Base-by-base conservation (phyloP, 2,329 filamentous ascomycete genomes). In the Boeremia lycopersici region DNA sequence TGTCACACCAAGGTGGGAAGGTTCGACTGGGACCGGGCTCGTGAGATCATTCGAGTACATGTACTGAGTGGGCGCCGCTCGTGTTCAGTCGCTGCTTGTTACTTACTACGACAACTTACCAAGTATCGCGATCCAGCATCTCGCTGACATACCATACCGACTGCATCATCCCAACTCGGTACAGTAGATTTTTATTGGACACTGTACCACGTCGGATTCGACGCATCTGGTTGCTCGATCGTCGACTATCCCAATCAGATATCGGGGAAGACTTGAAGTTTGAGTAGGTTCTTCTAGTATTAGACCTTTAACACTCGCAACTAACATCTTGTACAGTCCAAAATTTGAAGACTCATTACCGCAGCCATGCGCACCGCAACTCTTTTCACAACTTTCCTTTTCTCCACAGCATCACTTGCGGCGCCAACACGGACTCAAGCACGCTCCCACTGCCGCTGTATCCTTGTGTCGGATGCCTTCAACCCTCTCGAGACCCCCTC, bases 361-460 rank as follows among this genome's bases (percentile, higher is more conserved):
- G n/a, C 26, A 40, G 31, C 15, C 35, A 55, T 55, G 52, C 52
- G 35, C 39, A 38, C 53, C 38, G 59, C 44, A 50, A 60, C 64
- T 57, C 47, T 66, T 13, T 30, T 59, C 56, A 55, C 46, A 35
- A 29, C 59, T 31, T 29, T 64, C 13, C 35, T 62, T 8, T 26
- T 61, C 34, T 44, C 54, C 50, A 53, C 58, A 23, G 17, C 59
- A 41, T 35, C 58, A 31, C 41, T 63, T 43, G 58, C 56, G 31
- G 52, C 65, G 12, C 46, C 60, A 48, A 52, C 53, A 33, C 28
- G 45, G 15, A 68, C 71, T 19, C 57, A 60, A 11, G 62, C 69
- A 41, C 59, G 63, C 41, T 66, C 67, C 19, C 64, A 65, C 43
- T 73, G 71, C 60, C 68, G 64, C 45, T 73, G 71, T 56, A 57